Conservation (phyloP, 352 stramenopile genomes). For the Globisporangium acanthophoron region DNA sequence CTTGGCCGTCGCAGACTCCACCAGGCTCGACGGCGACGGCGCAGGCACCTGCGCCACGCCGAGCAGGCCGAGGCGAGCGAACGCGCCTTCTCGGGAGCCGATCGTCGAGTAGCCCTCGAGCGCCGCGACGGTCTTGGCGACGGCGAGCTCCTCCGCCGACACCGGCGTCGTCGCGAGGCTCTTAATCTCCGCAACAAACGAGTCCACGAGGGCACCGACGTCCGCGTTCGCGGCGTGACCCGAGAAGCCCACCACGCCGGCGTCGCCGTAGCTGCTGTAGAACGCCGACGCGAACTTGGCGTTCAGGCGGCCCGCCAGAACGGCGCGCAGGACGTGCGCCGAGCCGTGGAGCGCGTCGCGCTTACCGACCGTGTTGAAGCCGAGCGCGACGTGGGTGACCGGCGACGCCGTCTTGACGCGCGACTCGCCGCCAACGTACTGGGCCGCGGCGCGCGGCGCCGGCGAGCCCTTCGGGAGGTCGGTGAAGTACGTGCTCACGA, state of each 20-base stretch:
- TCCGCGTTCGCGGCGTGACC: conserved; percentile 50
- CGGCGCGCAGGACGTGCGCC: conserved; percentile 60
- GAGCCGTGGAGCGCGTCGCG: conserved; percentile 36
- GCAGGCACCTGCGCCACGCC: conserved; percentile 39
- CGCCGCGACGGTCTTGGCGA: conserved; percentile 60
- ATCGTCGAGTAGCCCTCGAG: conserved; percentile 35
- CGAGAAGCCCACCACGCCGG: conserved; percentile 50
- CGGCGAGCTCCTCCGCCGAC: conserved; percentile 65
- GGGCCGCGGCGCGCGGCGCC: conserved; percentile 20
- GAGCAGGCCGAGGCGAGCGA: conserved; percentile 37
- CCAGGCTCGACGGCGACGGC: conserved; percentile 21
- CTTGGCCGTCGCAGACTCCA: conserved; percentile 46
- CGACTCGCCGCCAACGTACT: conserved; percentile 78
- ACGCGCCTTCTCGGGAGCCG: conserved; percentile 32
- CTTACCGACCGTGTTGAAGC: conserved; percentile 51
- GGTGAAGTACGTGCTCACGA: conserved; percentile 66
- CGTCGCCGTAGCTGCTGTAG: conserved; percentile 57
- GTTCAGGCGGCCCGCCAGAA: conserved; percentile 56
- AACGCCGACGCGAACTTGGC: conserved; percentile 62
- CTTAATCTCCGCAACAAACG: conserved; percentile 73
- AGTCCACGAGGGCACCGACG: conserved; percentile 56
- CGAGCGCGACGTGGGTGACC: conserved; percentile 72
- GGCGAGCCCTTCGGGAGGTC: conserved; percentile 28
- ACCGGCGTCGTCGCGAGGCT: conserved; percentile 51
- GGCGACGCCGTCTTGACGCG: conserved; percentile 52